Percentiles rank a stretch among this genome's conserved stretches.
Conservation (phyloP, 1,139 yeast species). For the Magnusiomyces fungicola region DNA sequence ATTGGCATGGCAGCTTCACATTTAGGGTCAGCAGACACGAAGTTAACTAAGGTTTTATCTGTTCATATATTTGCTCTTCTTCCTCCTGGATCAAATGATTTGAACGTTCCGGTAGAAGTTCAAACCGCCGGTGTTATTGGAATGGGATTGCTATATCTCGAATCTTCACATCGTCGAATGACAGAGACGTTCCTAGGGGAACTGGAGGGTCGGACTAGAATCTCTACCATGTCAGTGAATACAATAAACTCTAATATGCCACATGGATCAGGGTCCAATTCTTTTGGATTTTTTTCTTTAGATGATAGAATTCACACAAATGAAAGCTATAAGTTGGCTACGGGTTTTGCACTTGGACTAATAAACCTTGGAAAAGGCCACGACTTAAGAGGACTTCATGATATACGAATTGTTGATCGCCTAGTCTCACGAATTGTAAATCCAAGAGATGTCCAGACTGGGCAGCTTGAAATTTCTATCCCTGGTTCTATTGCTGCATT, state of each 20-base stretch:
- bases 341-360: constrained; percentile 82
- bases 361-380: constrained; percentile 79
- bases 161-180: constrained; percentile 80
- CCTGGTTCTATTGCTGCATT: constrained; percentile 79
- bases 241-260: not conserved
- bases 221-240: not conserved
- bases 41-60: constrained; percentile 80
- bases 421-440: constrained; percentile 55
- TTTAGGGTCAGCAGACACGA: constrained; percentile 76
- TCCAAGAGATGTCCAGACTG: constrained; percentile 63
- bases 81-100: constrained; percentile 85
- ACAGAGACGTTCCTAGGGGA: constrained; percentile 57
- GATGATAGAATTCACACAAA: constrained; percentile 24
- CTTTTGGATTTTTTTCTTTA: not conserved
- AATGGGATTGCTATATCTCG: constrained; percentile 74
- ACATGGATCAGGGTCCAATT: constrained; percentile 4
- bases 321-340: constrained; percentile 82
- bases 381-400: constrained; percentile 54
- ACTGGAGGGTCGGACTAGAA: constrained; percentile 18
- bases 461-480: constrained; percentile 64
- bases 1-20: constrained; percentile 92
- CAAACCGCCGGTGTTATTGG: constrained; percentile 93
- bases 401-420: constrained; percentile 62
- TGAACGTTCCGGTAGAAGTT: constrained; percentile 74
- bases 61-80: constrained; percentile 89